phyloP scores from a whole-genome alignment of 306 rosid genomes.

The Canavalia ensiformis region DNA sequence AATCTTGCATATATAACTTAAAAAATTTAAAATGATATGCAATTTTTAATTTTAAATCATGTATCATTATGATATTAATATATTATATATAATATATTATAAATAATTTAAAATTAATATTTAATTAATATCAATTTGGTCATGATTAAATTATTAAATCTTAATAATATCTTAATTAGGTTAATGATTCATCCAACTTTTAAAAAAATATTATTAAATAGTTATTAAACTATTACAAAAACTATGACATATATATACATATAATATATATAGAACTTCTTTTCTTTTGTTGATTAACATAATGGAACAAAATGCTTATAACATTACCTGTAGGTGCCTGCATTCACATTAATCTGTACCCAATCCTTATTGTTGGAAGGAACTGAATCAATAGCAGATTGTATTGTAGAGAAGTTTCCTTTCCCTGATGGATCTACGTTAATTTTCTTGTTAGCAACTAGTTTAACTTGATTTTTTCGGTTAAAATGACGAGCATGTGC shows the following conservation, averaged over 20 bases:
- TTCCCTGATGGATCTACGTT: conserved; percentile 58
- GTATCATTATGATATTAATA: too few relatives aligned
- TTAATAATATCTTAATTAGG: too few relatives aligned
- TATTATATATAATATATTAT: too few relatives aligned
- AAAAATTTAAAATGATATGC: too few relatives aligned
- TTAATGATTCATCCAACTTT: too few relatives aligned
- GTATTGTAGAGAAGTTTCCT: conserved; percentile 68
- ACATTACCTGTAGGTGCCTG: conserved; percentile 72
- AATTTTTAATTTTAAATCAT: too few relatives aligned
- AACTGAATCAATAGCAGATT: conserved; percentile 75
- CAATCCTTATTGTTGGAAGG: conserved; percentile 66
- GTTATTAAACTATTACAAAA: background rate
- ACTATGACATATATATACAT: background rate
- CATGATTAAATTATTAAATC: too few relatives aligned
- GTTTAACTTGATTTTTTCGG: background rate
- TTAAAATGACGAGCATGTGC: conserved; percentile 25
- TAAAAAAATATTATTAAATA: too few relatives aligned
- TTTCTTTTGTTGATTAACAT: background rate
- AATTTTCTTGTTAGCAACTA: conserved; percentile 31
- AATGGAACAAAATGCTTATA: background rate
- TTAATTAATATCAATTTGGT: too few relatives aligned
- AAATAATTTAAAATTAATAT: too few relatives aligned
- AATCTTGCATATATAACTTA: too few relatives aligned
- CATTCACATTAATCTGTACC: conserved; percentile 60
- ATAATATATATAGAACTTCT: background rate